Evolutionary conservation across 2,329 filamentous ascomycete genomes (phyloP).

Genomic region (Xylogone sp.): DNA sequence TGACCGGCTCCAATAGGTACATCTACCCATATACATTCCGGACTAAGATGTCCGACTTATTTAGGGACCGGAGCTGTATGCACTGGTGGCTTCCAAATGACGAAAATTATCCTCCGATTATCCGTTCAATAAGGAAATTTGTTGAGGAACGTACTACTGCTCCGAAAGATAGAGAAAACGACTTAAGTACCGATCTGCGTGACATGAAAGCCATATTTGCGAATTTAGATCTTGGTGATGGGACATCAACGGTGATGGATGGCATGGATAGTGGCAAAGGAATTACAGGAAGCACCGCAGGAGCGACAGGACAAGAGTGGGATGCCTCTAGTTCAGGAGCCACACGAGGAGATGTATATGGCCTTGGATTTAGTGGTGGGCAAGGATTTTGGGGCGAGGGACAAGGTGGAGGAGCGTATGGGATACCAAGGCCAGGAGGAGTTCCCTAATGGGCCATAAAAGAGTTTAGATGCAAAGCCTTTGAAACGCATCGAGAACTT

Average conservation of each 20-base stretch:
- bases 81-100: conserved; percentile 90
- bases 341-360: conserved; percentile 11
- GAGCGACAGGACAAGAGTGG: conserved; percentile 8
- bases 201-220: conserved; percentile 74
- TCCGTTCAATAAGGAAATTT: conserved; percentile 75
- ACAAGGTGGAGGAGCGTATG: conserved; percentile 5
- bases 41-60: conserved; percentile 70
- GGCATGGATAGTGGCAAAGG: conserved; percentile 6
- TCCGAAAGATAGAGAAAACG: conserved; percentile 51
- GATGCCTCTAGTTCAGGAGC: neutral
- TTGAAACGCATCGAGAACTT: neutral
- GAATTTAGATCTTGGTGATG: conserved; percentile 51
- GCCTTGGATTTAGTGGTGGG: conserved; percentile 11
- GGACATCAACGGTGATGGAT: conserved; percentile 9
- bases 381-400: conserved; percentile 10
- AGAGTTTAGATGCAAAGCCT: no score
- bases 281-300: conserved; percentile 3
- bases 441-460: neutral
- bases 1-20: conserved; percentile 56
- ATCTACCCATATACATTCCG: conserved; percentile 76
- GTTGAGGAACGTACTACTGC: conserved; percentile 71
- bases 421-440: neutral
- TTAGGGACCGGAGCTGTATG: conserved; percentile 65
- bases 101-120: conserved; percentile 68
- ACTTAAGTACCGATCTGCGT: conserved; percentile 59